A percentile compares a stretch with the other conserved stretches of the same genome.
These are phyloP conservation scores for Lecanicillium sp. DNA, from an alignment of 2,329 filamentous ascomycete genomes.

Conservation along the genomic window DNA sequence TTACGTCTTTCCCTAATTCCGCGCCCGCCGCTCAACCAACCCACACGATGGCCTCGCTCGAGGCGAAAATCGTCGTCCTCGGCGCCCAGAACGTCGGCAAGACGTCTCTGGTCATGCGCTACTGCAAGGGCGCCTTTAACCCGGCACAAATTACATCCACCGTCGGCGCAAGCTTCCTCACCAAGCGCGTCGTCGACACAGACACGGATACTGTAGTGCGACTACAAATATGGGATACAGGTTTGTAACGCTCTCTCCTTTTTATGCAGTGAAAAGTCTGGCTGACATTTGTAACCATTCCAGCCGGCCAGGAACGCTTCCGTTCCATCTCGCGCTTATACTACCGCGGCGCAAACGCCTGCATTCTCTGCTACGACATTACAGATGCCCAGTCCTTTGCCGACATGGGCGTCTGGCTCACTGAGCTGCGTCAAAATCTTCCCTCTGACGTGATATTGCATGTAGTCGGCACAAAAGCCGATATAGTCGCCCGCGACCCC, in stretches of 20 bases:
- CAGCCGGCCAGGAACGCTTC: conserved; percentile 87
- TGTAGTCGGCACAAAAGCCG: conserved; percentile 90
- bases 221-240: conserved; percentile 95
- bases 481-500: conserved; percentile 82
- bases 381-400: conserved; percentile 77
- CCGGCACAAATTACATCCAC: conserved; percentile 58
- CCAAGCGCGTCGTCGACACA: conserved; percentile 71
- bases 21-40: too few species aligned
- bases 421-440: conserved; percentile 73
- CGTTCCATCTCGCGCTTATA: conserved; percentile 90
- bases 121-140: conserved; percentile 63
- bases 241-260: conserved; percentile 29
- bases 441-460: conserved; percentile 75
- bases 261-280: not conserved
- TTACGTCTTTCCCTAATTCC: too few species aligned
- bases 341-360: conserved; percentile 91
- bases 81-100: conserved; percentile 75
- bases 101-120: conserved; percentile 69
- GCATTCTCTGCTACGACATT: conserved; percentile 90
- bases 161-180: conserved; percentile 73
- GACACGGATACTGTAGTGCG: conserved; percentile 81
- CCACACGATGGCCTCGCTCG: conserved; percentile 48
- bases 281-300: conserved; percentile 3
- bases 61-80: conserved; percentile 75
- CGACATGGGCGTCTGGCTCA: conserved; percentile 89